Conservation (phyloP, 2,329 filamentous ascomycete genomes). For the Plenodomus biglobosus region DNA sequence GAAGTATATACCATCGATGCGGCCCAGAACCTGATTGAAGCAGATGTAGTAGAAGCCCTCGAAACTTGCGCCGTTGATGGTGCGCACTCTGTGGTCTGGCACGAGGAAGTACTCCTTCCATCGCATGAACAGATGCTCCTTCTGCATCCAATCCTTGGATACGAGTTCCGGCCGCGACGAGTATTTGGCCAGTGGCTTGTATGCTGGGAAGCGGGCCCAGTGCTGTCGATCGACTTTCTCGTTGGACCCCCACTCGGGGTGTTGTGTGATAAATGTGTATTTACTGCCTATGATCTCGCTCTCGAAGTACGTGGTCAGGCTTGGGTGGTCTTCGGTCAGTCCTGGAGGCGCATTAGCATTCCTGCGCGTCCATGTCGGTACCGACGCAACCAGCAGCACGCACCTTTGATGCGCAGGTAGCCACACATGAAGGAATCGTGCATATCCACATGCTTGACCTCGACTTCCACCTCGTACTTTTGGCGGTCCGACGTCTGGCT, state of each 20-base stretch:
- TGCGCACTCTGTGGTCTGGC: conserved; percentile 87
- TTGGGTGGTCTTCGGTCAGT: conserved; percentile 91
- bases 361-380: background rate
- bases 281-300: conserved; percentile 96
- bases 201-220: conserved; percentile 88
- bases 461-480: conserved; percentile 92
- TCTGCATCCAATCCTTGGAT: conserved; percentile 70
- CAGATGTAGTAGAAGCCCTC: conserved; percentile 99
- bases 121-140: conserved; percentile 94
- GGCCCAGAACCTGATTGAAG: conserved; percentile 88
- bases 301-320: conserved; percentile 97
- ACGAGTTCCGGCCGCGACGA: conserved; percentile 61
- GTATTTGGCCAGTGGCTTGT: conserved; percentile 72
- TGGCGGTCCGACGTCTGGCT: conserved; percentile 93
- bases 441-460: conserved; percentile 96
- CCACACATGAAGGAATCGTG: conserved; percentile 92
- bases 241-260: conserved; percentile 87
- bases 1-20: conserved; percentile 93
- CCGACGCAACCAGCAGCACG: conserved; percentile 16
- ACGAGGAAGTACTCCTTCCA: conserved; percentile 99
- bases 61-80: conserved; percentile 91
- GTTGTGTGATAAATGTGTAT: conserved; percentile 88
- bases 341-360: conserved; percentile 55
- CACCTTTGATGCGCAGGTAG: conserved; percentile 93
- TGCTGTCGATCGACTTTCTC: conserved; percentile 91